Conservation (phyloP, 176 grass and related monocot species). For the Pharus latifolius region DNA sequence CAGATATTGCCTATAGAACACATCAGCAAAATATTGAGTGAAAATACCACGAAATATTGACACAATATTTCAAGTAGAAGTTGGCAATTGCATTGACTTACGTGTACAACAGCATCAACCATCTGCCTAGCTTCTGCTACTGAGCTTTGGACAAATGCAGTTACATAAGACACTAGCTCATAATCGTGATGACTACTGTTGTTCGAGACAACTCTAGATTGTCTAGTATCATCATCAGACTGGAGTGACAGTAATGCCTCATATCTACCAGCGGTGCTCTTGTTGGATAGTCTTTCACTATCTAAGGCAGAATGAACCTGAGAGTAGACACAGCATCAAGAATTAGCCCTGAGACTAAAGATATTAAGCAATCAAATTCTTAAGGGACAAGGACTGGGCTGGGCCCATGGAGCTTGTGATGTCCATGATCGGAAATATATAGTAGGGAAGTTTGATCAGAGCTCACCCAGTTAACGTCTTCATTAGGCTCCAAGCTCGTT, state of each 20-base stretch:
- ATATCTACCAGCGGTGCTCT: not conserved
- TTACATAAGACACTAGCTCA: slow-evolving; percentile 22
- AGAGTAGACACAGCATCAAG: not conserved
- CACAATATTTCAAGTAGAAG: not conserved
- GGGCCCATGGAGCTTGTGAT: not conserved
- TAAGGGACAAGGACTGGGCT: not conserved
- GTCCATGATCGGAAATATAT: not conserved
- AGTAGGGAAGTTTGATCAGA: not conserved
- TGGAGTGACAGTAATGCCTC: not conserved
- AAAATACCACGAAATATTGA: not conserved
- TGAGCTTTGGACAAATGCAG: slow-evolving; percentile 33
- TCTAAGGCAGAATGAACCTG: slow-evolving; percentile 15
- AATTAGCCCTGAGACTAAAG: slow-evolving; percentile 6
- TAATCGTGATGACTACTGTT: not conserved
- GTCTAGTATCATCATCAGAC: not conserved
- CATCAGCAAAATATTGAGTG: not conserved
- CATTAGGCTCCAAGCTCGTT: too few species aligned
- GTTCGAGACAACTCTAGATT: not conserved
- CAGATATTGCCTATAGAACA: slow-evolving; percentile 13
- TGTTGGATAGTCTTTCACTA: slow-evolving; percentile 6
- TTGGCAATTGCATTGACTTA: slow-evolving; percentile 16
- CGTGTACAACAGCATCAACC: slow-evolving; percentile 32
- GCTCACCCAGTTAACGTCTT: too few species aligned
- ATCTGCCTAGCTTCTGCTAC: slow-evolving; percentile 31
- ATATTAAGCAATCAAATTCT: slow-evolving; percentile 1